Base-by-base conservation (phyloP, 192 early-diverging fungal genomes). In the Backusella westeae region DNA sequence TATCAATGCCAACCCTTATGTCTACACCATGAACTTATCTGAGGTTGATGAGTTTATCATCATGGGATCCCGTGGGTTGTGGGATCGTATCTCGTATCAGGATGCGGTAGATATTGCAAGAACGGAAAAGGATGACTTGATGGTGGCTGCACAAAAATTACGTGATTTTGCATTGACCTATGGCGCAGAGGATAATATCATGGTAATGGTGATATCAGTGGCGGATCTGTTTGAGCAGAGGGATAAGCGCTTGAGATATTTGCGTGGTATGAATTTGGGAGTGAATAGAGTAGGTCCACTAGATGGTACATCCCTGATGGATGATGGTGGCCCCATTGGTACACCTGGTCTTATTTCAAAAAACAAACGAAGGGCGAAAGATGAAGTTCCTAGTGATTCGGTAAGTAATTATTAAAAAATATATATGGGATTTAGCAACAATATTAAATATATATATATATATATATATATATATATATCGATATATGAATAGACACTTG, bases 131-230 rank as follows among this genome's bases (percentile, higher is more conserved):
- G 88, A 86, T 1, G 92, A 93, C 73, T 81, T 92, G 63, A 91
- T 93, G 82, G 80, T 90, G 66, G 93, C 93, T 0, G 91, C 93
- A 8, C 89, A 94, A 72, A 94, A 93, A 35, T 84, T 97, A 46
- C 87, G 96, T 67, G 96, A 97, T 73, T 93, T 94, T 65, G 96
- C 95, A 7, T 89, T 96, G 39, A 87, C 92, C 0, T 93, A 95
- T 68, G 90, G 92, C 10, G 94, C 92, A 0, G 88, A 88, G 46
- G 89, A 91, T 42, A 90, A 90, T 63, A 88, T 93, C 41, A 91
- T 95, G 85, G 94, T 97, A 26, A 96, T 97, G 95, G 85, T 96
- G 6, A 90, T 97, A 72, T 94, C 93, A 0, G 90, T 97, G 44
- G 89, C 89, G 0, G 94, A 95, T 71, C 79, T 97, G 79, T 93